Conservation (phyloP, 148 eudicot species). For the Rhododendron vialii region DNA sequence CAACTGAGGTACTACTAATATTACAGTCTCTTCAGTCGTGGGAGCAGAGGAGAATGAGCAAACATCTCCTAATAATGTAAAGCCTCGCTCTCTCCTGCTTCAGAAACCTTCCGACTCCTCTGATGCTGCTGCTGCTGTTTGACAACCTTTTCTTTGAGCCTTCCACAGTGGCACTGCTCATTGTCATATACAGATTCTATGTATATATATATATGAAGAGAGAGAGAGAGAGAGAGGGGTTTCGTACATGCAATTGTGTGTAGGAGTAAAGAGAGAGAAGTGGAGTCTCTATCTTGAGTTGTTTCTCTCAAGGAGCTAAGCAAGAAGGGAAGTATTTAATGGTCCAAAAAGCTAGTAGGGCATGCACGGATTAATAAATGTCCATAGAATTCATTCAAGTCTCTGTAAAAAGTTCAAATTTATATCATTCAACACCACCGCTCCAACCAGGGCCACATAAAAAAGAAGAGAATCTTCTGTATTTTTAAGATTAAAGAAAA, state of each 20-base stretch:
- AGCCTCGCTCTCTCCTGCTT: slow-evolving; percentile 58
- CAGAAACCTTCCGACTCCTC: slow-evolving; percentile 41
- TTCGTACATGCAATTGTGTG: not conserved
- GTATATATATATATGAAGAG: no score
- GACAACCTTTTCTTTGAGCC: slow-evolving; percentile 38
- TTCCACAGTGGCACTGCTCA: not conserved
- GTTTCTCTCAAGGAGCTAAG: not conserved
- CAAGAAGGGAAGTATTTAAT: not conserved
- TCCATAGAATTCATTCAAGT: no score
- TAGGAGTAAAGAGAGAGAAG: not conserved
- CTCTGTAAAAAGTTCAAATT: no score
- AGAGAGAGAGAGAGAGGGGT: no score
- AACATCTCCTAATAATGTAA: slow-evolving; percentile 62
- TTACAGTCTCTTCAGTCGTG: slow-evolving; percentile 26
- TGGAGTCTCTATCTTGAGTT: not conserved
- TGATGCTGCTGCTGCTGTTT: slow-evolving; percentile 13
- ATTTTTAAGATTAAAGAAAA: no score
- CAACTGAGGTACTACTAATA: no score
- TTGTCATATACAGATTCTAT: not conserved
- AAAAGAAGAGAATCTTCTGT: no score
- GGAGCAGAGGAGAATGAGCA: slow-evolving; percentile 57
- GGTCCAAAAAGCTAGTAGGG: not conserved
- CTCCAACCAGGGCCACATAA: no score
- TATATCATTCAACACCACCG: no score
- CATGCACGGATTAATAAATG: no score